phyloP scores from a whole-genome alignment of 1,284 basidiomycete genomes.

The Porogramme epimiltina region DNA sequence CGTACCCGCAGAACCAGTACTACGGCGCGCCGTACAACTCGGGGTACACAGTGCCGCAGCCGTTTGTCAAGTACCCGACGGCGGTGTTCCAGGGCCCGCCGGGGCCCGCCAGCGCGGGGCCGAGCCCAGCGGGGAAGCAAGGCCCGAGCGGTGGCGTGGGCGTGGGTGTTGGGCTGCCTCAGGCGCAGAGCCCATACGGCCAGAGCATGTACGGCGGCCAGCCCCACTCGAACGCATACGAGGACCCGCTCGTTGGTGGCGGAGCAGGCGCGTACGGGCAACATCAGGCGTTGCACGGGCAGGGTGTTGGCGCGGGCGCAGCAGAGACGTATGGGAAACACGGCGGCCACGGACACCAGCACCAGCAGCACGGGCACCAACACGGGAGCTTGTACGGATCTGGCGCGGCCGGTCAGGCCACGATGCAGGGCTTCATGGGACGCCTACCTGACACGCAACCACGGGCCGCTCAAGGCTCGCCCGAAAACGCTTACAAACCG shows the following conservation, averaged over 20 bases:
- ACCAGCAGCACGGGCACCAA: neutral
- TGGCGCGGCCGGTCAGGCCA: neutral
- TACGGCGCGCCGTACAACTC: slow-evolving; percentile 73
- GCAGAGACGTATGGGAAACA: slow-evolving; percentile 59
- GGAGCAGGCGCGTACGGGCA: slow-evolving; percentile 48
- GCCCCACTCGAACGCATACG: slow-evolving; percentile 57
- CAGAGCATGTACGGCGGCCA: slow-evolving; percentile 34
- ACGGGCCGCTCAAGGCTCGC: slow-evolving; percentile 52
- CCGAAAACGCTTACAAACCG: slow-evolving; percentile 74
- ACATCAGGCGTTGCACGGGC: slow-evolving; percentile 42
- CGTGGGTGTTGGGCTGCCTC: slow-evolving; percentile 19
- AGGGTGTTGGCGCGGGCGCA: slow-evolving; percentile 51
- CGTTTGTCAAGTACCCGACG: slow-evolving; percentile 73
- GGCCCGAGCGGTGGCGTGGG: slow-evolving; percentile 47
- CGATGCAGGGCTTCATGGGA: slow-evolving; percentile 74
- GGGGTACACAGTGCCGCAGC: slow-evolving; percentile 67
- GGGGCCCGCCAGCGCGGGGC: slow-evolving; percentile 58
- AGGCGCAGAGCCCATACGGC: slow-evolving; percentile 64
- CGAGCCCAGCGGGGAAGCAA: slow-evolving; percentile 61
- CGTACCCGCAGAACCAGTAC: slow-evolving; percentile 74
- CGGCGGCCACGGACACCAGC: slow-evolving; percentile 41
- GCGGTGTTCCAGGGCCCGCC: slow-evolving; percentile 69
- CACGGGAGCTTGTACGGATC: neutral
- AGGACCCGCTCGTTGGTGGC: slow-evolving; percentile 45
- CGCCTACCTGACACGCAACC: slow-evolving; percentile 52